Percentiles rank a stretch among this genome's conserved stretches.
Conservation (phyloP, 257 asterid genomes). For the Capsicum rhomboideum region DNA sequence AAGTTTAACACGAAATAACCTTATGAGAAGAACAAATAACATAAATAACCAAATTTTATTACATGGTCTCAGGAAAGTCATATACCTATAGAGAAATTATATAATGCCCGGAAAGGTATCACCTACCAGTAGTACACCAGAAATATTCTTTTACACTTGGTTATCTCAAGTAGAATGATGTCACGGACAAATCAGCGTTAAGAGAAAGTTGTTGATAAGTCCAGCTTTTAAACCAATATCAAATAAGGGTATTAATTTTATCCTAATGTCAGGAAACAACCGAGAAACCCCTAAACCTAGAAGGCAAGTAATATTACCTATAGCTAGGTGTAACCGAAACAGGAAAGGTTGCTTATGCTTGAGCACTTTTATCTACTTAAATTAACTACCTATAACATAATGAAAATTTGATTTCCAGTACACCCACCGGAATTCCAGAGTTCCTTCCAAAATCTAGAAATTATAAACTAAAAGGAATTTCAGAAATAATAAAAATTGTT, state of each 20-base stretch:
- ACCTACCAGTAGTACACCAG: too few species aligned
- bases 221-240: too few species aligned
- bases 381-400: neutral
- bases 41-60: neutral
- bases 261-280: neutral
- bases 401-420: neutral
- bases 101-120: too few species aligned
- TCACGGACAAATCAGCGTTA: too few species aligned
- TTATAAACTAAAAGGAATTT: neutral
- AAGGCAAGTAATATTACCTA: neutral
- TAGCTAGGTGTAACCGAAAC: neutral
- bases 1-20: neutral
- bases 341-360: neutral
- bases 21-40: neutral
- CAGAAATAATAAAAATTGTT: too few species aligned
- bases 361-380: neutral
- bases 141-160: too few species aligned
- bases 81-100: too few species aligned
- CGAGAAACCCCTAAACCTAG: neutral
- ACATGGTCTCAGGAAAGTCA: neutral
- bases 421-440: neutral
- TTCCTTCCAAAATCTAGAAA: too few species aligned
- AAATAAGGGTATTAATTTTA: neutral
- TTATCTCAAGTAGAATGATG: too few species aligned
- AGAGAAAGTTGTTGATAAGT: neutral